These are phyloP conservation scores for Geotrichum carabidarum DNA, from an alignment of 1,139 yeast species.

Conservation along the genomic window DNA sequence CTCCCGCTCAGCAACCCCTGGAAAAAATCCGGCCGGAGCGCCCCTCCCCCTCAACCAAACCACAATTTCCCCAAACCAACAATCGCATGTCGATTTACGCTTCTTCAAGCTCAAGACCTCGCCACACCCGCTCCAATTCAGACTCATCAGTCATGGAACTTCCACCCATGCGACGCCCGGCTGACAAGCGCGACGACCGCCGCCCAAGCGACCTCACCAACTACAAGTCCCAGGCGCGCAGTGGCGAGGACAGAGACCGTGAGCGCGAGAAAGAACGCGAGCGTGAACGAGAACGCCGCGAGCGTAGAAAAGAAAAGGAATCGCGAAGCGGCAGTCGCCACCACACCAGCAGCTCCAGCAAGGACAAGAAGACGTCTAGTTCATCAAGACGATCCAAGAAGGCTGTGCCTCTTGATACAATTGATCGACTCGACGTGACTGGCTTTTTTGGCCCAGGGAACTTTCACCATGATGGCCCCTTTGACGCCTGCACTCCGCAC, in stretches of 20 bases:
- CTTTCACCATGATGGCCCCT: conserved; percentile 98
- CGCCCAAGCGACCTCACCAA: conserved; percentile 7
- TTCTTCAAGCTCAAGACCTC: conserved; percentile 1
- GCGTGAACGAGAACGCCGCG: background rate
- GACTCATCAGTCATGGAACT: conserved; percentile 31
- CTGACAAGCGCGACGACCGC: conserved; percentile 13
- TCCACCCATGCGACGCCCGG: conserved; percentile 15
- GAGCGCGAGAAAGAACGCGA: conserved; percentile 8
- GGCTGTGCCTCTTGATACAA: conserved; percentile 64
- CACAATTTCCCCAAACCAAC: background rate
- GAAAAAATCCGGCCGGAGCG: conserved; percentile 7
- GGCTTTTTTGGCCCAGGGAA: conserved; percentile 80
- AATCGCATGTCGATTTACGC: conserved; percentile 6
- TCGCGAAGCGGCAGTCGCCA: conserved; percentile 6
- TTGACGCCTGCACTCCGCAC: conserved; percentile 96
- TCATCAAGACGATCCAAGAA: conserved; percentile 34
- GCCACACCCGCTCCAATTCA: conserved; percentile 27
- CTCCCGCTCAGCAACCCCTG: conserved; percentile 6
- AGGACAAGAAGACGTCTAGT: conserved; percentile 11
- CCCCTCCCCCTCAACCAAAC: conserved; percentile 8
- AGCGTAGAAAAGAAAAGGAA: background rate
- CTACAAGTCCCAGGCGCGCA: conserved; percentile 4
- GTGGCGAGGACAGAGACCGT: conserved; percentile 9
- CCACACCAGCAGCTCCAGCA: conserved; percentile 3
- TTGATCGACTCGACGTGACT: conserved; percentile 91